Evolutionary conservation across 148 eudicot genomes (phyloP), one percentile per base, ranked within the genome.

Genomic region (Chenopodium berlandieri): DNA sequence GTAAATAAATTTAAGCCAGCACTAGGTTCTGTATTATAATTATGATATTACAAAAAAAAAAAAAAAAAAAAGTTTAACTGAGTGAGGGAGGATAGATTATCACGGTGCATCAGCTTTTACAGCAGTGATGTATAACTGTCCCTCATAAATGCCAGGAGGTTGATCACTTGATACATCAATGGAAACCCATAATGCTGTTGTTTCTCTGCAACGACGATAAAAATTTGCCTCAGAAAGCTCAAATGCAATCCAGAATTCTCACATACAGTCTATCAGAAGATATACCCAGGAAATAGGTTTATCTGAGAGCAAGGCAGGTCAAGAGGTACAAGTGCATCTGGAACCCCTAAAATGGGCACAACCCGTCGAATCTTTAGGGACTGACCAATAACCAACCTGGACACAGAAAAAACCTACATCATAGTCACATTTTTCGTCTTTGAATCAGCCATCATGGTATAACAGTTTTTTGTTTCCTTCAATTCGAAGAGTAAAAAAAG

Each of bases 281-380:
- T 56, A 78, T 96, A 96, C 99, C 99, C 97, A 56, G 99, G 91
- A 82, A 79, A 83, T 79, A 96, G 82, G 85, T 70, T 89, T 74
- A 94, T 83, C 54, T 89, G 97, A n/a, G 90, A 88, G 77, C 79
- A 78, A 74, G 99, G 98, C 77, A 90, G 72, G 82, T 94, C 90
- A 89, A 96, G 93, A 62, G 99, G 98, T 72, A 96, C 97, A 84
- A 96, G 99, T 78, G 99, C 99, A 96, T 96, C 99, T 37, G 99
- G 99, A 84, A 96, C 95, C 23, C 99, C 99, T 84, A 96, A 88
- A 77, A 96, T 77, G 46, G 99, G 92, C 62, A 89, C 95, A 80
- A 96, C 99, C 73, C 92, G 94, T 81, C 95, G 84, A 79, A 96
- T 67, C 79, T 86, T 89, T 75, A 96, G 47, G 32, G 99, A 92